Percentiles rank a stretch among this genome's conserved stretches.
These are phyloP conservation scores for Tilletiopsis washingtonensis DNA, from an alignment of 1,284 basidiomycete species.

Conservation along the genomic window DNA sequence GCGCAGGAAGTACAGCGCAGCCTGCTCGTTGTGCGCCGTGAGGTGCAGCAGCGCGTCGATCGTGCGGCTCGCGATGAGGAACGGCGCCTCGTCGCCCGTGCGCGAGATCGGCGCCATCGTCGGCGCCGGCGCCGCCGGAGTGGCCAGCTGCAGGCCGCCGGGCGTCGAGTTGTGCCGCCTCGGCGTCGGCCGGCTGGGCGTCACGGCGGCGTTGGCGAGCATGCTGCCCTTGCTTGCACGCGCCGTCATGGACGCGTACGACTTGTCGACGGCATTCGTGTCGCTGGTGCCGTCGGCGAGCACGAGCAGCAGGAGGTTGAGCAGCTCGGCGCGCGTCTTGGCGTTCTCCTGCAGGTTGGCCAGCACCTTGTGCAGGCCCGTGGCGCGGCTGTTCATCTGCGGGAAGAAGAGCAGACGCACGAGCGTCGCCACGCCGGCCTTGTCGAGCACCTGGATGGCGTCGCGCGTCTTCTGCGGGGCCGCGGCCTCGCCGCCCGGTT, in stretches of 20 bases:
- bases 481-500: not conserved
- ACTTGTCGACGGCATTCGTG: conserved; percentile 80
- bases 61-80: conserved; percentile 42
- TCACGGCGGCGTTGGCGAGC: conserved; percentile 26
- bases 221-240: conserved; percentile 12
- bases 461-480: conserved; percentile 51
- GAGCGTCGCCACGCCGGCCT: conserved; percentile 76
- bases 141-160: conserved; percentile 8
- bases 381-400: conserved; percentile 71
- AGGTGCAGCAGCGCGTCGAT: conserved; percentile 40
- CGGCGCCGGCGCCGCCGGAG: conserved; percentile 1
- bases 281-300: conserved; percentile 92
- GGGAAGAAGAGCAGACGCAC: conserved; percentile 94
- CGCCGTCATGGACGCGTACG: conserved; percentile 71
- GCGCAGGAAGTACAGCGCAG: conserved; percentile 39
- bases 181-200: conserved; percentile 22
- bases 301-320: conserved; percentile 83
- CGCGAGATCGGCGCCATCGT: conserved; percentile 33
- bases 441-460: conserved; percentile 89
- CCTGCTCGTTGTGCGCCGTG: conserved; percentile 30
- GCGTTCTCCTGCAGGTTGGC: conserved; percentile 92
- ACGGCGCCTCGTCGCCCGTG: conserved; percentile 45
- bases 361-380: conserved; percentile 77
- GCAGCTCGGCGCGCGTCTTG: conserved; percentile 81
- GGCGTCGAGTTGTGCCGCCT: conserved; percentile 16